These are phyloP conservation scores for Coemansia sp. DNA, from an alignment of 192 early-diverging fungal genomes.

Conservation along the genomic window DNA sequence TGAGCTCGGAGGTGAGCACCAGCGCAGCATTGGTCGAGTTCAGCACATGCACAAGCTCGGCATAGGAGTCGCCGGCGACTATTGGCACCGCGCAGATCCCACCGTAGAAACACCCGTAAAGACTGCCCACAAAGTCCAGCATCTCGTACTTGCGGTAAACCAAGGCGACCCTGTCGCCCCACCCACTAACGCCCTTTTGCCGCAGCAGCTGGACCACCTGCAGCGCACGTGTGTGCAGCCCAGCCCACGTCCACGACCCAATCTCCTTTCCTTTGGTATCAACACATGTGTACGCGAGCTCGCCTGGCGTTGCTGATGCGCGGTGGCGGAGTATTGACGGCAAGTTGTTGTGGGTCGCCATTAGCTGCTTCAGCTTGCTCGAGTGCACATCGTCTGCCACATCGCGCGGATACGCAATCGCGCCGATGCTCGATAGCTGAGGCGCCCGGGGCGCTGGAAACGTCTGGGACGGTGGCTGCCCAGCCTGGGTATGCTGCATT, in stretches of 20 bases:
- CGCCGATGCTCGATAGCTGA: slow-evolving; percentile 5
- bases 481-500: neutral
- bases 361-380: slow-evolving; percentile 27
- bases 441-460: neutral
- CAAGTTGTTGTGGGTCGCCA: slow-evolving; percentile 65
- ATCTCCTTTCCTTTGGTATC: slow-evolving; percentile 78
- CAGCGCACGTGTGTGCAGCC: slow-evolving; percentile 69
- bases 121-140: slow-evolving; percentile 77
- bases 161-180: slow-evolving; percentile 73
- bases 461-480: neutral
- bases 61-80: slow-evolving; percentile 78
- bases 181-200: slow-evolving; percentile 61
- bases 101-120: slow-evolving; percentile 81
- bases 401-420: slow-evolving; percentile 30
- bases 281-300: slow-evolving; percentile 66
- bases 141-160: slow-evolving; percentile 82
- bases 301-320: slow-evolving; percentile 60
- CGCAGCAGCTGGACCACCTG: slow-evolving; percentile 70
- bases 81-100: slow-evolving; percentile 85
- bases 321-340: slow-evolving; percentile 70
- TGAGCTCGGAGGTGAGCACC: slow-evolving; percentile 82
- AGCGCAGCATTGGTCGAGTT: slow-evolving; percentile 66
- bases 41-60: slow-evolving; percentile 77
- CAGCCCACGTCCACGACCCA: slow-evolving; percentile 72
- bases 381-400: slow-evolving; percentile 33